phyloP scores from a whole-genome alignment of 805 yeast genomes.

The Starmerella gropengiesseri region DNA sequence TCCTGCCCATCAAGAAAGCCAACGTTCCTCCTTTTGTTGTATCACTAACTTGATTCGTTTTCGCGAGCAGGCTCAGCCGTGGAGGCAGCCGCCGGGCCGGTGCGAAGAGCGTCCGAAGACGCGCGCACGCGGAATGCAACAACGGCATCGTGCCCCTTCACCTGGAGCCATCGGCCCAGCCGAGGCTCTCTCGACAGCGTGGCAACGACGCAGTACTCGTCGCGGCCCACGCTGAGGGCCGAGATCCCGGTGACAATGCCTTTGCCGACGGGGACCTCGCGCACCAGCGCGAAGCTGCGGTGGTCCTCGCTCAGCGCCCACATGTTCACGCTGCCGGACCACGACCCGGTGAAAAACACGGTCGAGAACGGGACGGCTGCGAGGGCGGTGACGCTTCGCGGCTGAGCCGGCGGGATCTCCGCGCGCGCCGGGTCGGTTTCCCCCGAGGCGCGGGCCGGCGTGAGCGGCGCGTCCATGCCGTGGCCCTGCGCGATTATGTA shows the following conservation, averaged over 20 bases:
- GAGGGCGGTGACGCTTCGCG: constrained; percentile 76
- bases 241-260: constrained; percentile 42
- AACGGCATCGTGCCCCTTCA: constrained; percentile 35
- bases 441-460: constrained; percentile 43
- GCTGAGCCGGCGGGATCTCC: constrained; percentile 54
- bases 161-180: constrained; percentile 73
- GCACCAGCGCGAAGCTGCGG: constrained; percentile 49
- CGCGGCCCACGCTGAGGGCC: constrained; percentile 28
- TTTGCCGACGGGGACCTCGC: constrained; percentile 45
- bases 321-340: constrained; percentile 63
- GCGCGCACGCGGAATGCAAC: constrained; percentile 14
- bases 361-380: constrained; percentile 78
- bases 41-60: too few relatives aligned
- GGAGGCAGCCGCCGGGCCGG: too few relatives aligned
- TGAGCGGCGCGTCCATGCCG: constrained; percentile 47
- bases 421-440: constrained; percentile 29
- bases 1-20: too few relatives aligned
- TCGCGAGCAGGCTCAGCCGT: too few relatives aligned
- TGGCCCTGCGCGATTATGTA: constrained; percentile 62
- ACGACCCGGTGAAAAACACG: constrained; percentile 77
- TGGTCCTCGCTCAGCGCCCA: constrained; percentile 66
- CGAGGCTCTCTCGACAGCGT: constrained; percentile 75
- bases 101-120: too few relatives aligned
- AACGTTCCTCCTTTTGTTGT: too few relatives aligned
- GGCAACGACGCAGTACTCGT: constrained; percentile 44